Conservation (phyloP, 176 grass and related monocot genomes). For the Echinochloa phyllopogon region DNA sequence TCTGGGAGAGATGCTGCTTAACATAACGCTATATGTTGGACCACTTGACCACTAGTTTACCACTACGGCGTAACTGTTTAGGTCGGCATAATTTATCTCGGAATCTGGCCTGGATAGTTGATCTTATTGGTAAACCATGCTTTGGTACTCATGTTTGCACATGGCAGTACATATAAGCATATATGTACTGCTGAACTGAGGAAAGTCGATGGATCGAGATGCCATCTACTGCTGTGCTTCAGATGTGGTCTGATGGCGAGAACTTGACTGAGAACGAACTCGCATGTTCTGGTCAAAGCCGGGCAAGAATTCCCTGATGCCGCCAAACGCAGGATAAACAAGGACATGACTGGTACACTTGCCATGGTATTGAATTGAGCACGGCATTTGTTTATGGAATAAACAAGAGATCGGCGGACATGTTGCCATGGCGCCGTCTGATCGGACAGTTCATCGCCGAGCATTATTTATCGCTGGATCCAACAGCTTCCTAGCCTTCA, state of each 20-base stretch:
- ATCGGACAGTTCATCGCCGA: conserved; percentile 52
- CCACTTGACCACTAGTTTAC: conserved; percentile 35
- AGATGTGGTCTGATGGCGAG: conserved; percentile 21
- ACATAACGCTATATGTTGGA: conserved; percentile 2
- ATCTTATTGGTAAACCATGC: neutral
- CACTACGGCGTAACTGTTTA: neutral
- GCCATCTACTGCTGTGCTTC: neutral
- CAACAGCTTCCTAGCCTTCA: conserved; percentile 21
- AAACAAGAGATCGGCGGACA: conserved; percentile 45
- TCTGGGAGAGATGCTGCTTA: conserved; percentile 2
- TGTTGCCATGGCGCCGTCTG: conserved; percentile 49
- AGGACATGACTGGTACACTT: conserved; percentile 48
- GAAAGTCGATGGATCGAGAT: conserved; percentile 22
- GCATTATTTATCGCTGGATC: conserved; percentile 56
- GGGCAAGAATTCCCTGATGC: conserved; percentile 51
- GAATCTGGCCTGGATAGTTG: neutral
- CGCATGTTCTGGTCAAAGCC: conserved; percentile 46
- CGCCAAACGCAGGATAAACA: conserved; percentile 44
- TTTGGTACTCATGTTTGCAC: conserved; percentile 21
- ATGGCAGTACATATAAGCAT: neutral
- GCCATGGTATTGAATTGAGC: conserved; percentile 23
- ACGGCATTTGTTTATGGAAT: conserved; percentile 35
- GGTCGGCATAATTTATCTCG: neutral
- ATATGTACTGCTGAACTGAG: neutral
- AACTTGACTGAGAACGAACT: neutral